Base-by-base conservation (phyloP, 179 eudicot species). In the Silene noctiflora region DNA sequence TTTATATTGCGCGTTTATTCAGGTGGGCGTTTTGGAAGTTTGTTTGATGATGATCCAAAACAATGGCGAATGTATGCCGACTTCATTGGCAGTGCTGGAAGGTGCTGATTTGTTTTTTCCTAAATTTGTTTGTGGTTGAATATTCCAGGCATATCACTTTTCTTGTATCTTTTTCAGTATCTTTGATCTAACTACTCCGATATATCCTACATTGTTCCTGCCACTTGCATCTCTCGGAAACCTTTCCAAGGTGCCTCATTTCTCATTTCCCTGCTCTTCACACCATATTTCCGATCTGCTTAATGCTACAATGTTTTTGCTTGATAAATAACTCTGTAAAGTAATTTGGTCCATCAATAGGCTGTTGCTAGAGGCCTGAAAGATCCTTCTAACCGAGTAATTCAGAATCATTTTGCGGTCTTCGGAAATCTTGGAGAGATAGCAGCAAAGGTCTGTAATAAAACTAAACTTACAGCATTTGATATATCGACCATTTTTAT, bases 31-130 rank as follows among this genome's bases (percentile, higher is more conserved):
- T 94, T 92, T 79, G 97, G 97, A 56, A 89, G 80, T 86, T 84
- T 94, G 74, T 94, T 94, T 81, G 98, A 94, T 76, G 93, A 89
- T 87, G 98, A 94, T 78, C 98, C 98, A 22, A 94, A 88, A 77
- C 93, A 89, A 60, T 94, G 97, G 97, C 96, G 98, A 81, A 86
- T 94, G 92, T 94, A 94, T 88, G 98, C 98, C 60, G 98, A 94
- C 82, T 92, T 94, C 81, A 88, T 94, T 80, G 98, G 98, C 79
- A 94, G 98, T 86, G 91, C 94, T 62, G 98, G 97, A 82, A 94
- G 98, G 98, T 94, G 71, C 39, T 27, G 31, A 1, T 65, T 29
- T 4, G 4, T 33, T 4, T 62, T 29, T 69, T 70, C 13, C 44
- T 19, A 17, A 58, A 33, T 31, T 21, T 63, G 64, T 19, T 2